Conservation (phyloP, 2,329 filamentous ascomycete species). For the Sclerotinia glacialis region DNA sequence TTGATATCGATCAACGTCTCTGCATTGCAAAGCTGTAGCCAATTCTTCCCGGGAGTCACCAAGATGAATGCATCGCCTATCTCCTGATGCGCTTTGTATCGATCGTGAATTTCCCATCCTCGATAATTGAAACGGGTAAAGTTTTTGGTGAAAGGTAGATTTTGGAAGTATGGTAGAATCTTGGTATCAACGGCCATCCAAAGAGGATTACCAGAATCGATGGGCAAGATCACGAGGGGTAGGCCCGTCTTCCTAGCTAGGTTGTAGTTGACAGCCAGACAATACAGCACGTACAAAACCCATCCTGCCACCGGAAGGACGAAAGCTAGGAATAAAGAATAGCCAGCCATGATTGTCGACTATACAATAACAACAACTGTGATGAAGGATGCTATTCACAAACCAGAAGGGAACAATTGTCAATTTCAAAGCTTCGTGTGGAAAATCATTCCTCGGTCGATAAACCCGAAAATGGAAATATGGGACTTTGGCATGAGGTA, state of each 20-base stretch:
- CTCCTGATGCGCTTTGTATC: constrained; percentile 15
- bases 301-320: constrained; percentile 5
- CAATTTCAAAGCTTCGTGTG: not conserved
- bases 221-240: constrained; percentile 13
- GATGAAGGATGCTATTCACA: not conserved
- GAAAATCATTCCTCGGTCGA: not conserved
- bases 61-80: constrained; percentile 18
- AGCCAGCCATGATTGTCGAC: constrained; percentile 1
- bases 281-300: constrained; percentile 10
- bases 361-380: not conserved
- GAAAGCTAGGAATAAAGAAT: constrained; percentile 10
- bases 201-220: constrained; percentile 15
- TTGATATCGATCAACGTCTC: constrained; percentile 7
- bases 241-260: constrained; percentile 8
- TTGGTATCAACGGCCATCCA: constrained; percentile 18
- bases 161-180: constrained; percentile 8
- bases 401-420: not conserved
- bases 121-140: constrained; percentile 19
- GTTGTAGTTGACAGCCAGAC: constrained; percentile 7
- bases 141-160: constrained; percentile 19
- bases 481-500: not conserved
- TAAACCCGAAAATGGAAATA: not conserved
- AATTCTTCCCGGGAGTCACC: constrained; percentile 19
- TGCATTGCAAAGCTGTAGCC: constrained; percentile 17
- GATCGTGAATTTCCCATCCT: constrained; percentile 20